Percentiles rank a stretch among this genome's conserved stretches.
Conservation (phyloP, 2,329 filamentous ascomycete genomes). For the Cryphonectria carpinicola region DNA sequence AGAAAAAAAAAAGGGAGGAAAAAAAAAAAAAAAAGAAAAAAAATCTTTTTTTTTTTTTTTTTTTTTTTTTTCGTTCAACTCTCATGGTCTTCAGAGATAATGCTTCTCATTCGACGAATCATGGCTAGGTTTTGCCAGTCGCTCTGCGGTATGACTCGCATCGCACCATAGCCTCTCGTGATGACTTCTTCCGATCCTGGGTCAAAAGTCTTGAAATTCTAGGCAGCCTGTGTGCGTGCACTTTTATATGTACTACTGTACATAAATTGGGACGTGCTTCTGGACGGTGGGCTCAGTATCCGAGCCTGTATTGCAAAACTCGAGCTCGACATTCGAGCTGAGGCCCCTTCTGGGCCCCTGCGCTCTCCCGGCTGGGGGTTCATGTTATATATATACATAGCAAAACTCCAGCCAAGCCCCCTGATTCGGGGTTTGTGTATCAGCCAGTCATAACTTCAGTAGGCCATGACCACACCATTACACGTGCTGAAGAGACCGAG, state of each 20-base stretch:
- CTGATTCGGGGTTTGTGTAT: neutral
- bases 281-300: neutral
- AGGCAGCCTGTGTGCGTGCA: neutral
- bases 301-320: neutral
- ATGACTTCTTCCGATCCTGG: neutral
- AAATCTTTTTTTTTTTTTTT: too few relatives aligned
- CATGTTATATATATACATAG: conserved; percentile 20
- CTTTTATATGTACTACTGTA: neutral
- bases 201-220: too few relatives aligned
- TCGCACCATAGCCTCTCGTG: neutral
- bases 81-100: neutral
- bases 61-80: neutral
- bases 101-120: neutral
- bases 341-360: conserved; percentile 17
- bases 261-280: neutral
- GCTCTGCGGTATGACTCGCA: conserved; percentile 15
- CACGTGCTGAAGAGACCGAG: neutral
- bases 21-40: too few relatives aligned
- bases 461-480: neutral
- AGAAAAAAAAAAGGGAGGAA: too few relatives aligned
- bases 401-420: neutral
- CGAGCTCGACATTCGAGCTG: neutral
- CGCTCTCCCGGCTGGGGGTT: conserved; percentile 21
- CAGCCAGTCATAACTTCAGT: neutral
- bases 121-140: neutral